Percentiles rank a stretch among this genome's conserved stretches.
These are phyloP conservation scores for Argentina anserina DNA, from an alignment of 306 rosid species.

Conservation along the genomic window DNA sequence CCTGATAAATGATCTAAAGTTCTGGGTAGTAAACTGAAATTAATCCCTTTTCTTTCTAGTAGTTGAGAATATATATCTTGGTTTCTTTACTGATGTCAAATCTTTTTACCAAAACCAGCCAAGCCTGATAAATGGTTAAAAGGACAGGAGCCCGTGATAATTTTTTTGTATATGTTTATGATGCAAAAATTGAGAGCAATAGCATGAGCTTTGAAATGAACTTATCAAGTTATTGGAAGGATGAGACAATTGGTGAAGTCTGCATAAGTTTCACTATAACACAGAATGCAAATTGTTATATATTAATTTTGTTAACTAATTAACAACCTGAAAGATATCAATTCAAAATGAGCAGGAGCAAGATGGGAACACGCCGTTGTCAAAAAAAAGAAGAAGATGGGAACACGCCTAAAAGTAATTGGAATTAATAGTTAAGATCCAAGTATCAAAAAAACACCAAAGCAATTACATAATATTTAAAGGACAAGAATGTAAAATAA, in stretches of 20 bases:
- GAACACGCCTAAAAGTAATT: not conserved
- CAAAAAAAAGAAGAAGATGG: not conserved
- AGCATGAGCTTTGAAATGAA: not conserved
- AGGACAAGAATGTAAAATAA: constrained; percentile 5
- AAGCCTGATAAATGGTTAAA: not conserved
- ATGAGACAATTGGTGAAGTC: not conserved
- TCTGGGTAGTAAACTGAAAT: no score
- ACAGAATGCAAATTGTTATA: not conserved
- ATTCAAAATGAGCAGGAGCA: not conserved
- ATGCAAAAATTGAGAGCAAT: not conserved
- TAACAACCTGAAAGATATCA: not conserved
- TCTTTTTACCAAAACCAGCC: not conserved
- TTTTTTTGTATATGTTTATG: not conserved
- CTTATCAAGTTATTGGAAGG: not conserved
- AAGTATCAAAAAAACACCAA: not conserved
- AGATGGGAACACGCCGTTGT: no score
- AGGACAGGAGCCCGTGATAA: not conserved
- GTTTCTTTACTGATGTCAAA: not conserved
- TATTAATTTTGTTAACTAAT: not conserved
- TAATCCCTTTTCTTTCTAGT: no score
- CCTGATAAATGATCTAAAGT: no score
- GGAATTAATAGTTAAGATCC: not conserved
- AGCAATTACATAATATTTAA: not conserved
- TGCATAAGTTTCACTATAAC: not conserved
- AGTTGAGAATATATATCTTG: no score